These are phyloP conservation scores for Lippia alba DNA, from an alignment of 305 asterid species.

Conservation along the genomic window DNA sequence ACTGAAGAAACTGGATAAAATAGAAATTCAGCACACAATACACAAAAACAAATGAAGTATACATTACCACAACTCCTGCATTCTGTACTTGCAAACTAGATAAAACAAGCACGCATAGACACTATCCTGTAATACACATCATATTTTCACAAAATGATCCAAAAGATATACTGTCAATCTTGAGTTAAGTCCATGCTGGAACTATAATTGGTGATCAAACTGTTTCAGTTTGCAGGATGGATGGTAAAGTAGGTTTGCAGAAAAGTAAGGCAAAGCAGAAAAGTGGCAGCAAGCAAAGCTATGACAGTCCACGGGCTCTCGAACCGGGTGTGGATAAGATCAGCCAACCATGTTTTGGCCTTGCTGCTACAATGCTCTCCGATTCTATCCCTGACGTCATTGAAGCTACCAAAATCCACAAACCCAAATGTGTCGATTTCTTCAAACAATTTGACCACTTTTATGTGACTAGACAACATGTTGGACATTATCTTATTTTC, in stretches of 20 bases:
- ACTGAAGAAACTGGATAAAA: no score
- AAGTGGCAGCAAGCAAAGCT: slow-evolving; percentile 35
- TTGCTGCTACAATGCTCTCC: slow-evolving; percentile 9
- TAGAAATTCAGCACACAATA: no score
- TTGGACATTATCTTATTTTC: slow-evolving; percentile 31
- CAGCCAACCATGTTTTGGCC: slow-evolving; percentile 33
- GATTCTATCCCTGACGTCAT: slow-evolving; percentile 22
- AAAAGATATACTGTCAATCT: no score
- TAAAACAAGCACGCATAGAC: not conserved
- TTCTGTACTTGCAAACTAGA: no score
- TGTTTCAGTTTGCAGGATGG: not conserved
- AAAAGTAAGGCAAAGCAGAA: slow-evolving; percentile 34
- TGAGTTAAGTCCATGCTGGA: no score
- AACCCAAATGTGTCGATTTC: slow-evolving; percentile 35
- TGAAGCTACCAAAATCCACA: not conserved
- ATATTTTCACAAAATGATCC: not conserved
- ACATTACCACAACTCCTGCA: no score
- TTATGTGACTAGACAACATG: slow-evolving; percentile 20
- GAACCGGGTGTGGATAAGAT: slow-evolving; percentile 35
- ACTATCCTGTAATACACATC: not conserved
- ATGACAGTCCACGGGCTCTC: slow-evolving; percentile 37
- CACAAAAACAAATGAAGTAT: no score
- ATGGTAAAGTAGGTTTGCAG: slow-evolving; percentile 36
- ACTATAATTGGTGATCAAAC: not conserved
- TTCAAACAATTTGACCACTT: slow-evolving; percentile 27